Evolutionary conservation across 2,329 filamentous ascomycete species (phyloP), one percentile per base, ranked within the genome.

Genomic region (Bipolaris cookei): DNA sequence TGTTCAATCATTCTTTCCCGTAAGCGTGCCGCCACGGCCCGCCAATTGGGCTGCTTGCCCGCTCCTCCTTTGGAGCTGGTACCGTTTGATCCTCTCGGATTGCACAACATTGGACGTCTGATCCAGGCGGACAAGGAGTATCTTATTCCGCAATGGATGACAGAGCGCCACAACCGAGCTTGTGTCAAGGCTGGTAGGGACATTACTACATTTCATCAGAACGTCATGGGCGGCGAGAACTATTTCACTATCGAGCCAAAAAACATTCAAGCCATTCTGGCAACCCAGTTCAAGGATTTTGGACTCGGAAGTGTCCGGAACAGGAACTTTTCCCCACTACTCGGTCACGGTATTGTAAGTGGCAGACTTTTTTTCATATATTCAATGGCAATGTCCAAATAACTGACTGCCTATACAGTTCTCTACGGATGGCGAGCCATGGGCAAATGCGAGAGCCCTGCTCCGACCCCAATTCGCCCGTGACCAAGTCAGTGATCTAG

Each of bases 31-130:
- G 70, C 66, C 34, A 67, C 66, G 28, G 74, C 72, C 11, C 74
- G 80, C 59, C 53, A 56, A 37, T 59, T 71, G 7, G 80, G 81
- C 16, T 84, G 83, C 64, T 70, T 80, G 38, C 75, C 76, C 2
- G 71, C 78, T 2, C 63, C 74, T 14, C 59, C 67, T 6, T 51
- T 59, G 20, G 81, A 78, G 58, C 78, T 79, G n/a, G 39, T 25
- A 18, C 7, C 18, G 0, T 77, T 83, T 62, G 77, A 78, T 2
- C 64, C 86, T 44, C 69, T 86, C 1, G 85, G 85, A 4, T 63
- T 82, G n/a, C 80, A 83, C 61, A 69, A 79, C 46, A 75, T 84
- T 56, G 49, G 67, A 30, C 59, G 70, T 18, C 76, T 79, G 28
- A 42, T 80, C 6, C 71, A 71, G 8, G 76, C 79, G 1, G 57